Percentiles rank a stretch among this genome's conserved stretches.
These are phyloP conservation scores for Murraya koenigii DNA, from an alignment of 345 rosid genomes.

Conservation along the genomic window DNA sequence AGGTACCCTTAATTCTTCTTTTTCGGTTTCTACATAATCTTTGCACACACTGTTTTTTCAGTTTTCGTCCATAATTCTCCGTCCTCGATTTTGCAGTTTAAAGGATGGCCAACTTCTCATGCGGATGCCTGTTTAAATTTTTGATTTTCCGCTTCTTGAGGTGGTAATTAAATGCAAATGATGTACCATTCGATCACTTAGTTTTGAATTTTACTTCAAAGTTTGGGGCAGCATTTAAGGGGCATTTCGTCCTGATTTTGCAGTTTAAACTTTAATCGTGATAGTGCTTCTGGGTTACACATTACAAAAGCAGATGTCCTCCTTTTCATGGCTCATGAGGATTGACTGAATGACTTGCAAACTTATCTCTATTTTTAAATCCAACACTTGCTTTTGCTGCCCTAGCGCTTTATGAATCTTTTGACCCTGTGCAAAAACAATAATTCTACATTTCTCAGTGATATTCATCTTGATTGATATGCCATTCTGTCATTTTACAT, in stretches of 20 bases:
- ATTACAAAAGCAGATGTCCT: not conserved
- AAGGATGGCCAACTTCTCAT: slow-evolving; percentile 38
- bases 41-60: not conserved
- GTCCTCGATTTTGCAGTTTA: slow-evolving; percentile 20
- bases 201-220: not conserved
- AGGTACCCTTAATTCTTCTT: slow-evolving; percentile 36
- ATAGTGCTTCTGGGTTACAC: not conserved
- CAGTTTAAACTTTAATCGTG: not conserved
- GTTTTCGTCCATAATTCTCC: not conserved
- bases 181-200: not conserved
- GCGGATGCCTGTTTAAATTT: slow-evolving; percentile 43
- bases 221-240: not conserved
- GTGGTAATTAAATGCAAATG: not conserved
- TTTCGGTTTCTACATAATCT: not conserved
- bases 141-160: not conserved
- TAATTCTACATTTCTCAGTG: too few relatives aligned
- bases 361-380: not conserved
- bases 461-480: too few relatives aligned
- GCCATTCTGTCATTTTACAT: too few relatives aligned
- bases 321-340: not conserved
- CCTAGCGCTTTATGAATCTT: too few relatives aligned
- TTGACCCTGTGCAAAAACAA: too few relatives aligned
- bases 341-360: not conserved
- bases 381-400: not conserved
- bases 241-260: not conserved